Base-by-base conservation (phyloP, 2,329 filamentous ascomycete genomes). In the Calonectria multiphialidica region DNA sequence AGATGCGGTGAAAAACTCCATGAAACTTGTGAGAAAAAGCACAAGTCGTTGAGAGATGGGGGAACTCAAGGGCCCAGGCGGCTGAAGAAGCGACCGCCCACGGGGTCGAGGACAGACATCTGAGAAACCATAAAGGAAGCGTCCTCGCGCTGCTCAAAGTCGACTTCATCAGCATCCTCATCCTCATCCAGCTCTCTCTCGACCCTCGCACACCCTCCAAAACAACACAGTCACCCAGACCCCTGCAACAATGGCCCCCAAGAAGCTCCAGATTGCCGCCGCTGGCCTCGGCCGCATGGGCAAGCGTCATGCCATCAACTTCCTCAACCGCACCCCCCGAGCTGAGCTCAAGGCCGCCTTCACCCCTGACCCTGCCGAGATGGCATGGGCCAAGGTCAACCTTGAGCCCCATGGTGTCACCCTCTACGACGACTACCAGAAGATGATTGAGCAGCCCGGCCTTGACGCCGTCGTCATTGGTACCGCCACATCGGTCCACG, bases 261-360 rank as follows among this genome's bases (percentile, higher is more conserved):
- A 71, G 59, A 83, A 81, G 73, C 79, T 87, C 68, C 82, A 85
- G 74, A 80, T 89, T 73, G 87, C 82, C 66, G 85, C 86, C 63
- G 86, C 86, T 45, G 87, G 88, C 57, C 86, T 89, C 61, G 87
- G 88, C 37, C 86, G 88, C 74, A 89, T 89, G 86, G 88, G 87
- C 59, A 84, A 86, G 71, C 84, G 87, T n/a, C 87, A 89, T 80
- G 88, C 86, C 65, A 79, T 86, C 57, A 88, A 87, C 74, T 85
- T 88, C 70, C 80, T 88, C 61, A 79, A 86, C 68, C 82, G 82
- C 33, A 84, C 84, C 8, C 86, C 87, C 30, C 83, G 86, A 49
- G 87, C 87, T 49, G 80, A 87, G 62, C 83, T 90, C 35, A 85
- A 88, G 33, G 87, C 87, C 67, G 88, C 86, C 44, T 88, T 85